Percentiles rank a stretch among this genome's conserved stretches.
Conservation (phyloP, 768 basidiomycete genomes). For the Mycena galericulata region DNA sequence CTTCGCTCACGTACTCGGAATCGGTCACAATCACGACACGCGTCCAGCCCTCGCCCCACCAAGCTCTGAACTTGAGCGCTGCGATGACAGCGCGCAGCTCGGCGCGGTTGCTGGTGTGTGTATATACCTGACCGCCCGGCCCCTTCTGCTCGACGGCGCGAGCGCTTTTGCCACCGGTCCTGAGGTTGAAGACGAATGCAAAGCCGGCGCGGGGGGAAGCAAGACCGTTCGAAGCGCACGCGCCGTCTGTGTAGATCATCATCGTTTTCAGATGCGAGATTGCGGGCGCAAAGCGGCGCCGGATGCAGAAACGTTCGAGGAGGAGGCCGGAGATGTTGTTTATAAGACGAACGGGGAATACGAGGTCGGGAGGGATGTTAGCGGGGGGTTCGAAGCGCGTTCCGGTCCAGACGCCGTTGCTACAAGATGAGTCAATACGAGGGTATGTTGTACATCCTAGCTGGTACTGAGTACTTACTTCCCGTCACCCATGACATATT, state of each 20-base stretch:
- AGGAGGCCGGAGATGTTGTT: background rate
- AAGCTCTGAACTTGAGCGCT: slow-evolving; percentile 38
- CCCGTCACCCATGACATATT: slow-evolving; percentile 15
- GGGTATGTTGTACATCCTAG: background rate
- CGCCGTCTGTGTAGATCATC: slow-evolving; percentile 27
- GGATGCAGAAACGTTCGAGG: slow-evolving; percentile 18
- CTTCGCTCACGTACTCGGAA: slow-evolving; percentile 45
- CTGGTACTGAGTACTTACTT: slow-evolving; percentile 10
- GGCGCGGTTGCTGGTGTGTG: slow-evolving; percentile 49
- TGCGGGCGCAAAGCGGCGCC: slow-evolving; percentile 15
- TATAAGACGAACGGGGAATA: slow-evolving; percentile 6
- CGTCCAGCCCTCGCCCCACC: slow-evolving; percentile 44
- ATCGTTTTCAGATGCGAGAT: slow-evolving; percentile 17
- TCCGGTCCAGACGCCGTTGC: slow-evolving; percentile 26
- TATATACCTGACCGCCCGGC: slow-evolving; percentile 6
- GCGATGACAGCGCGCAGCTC: slow-evolving; percentile 46
- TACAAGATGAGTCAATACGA: background rate
- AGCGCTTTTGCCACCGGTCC: background rate
- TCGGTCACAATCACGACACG: slow-evolving; percentile 47
- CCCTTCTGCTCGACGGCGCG: slow-evolving; percentile 16
- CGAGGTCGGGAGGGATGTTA: slow-evolving; percentile 2
- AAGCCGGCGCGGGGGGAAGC: slow-evolving; percentile 12
- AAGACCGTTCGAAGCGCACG: slow-evolving; percentile 17
- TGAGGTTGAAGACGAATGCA: slow-evolving; percentile 21
- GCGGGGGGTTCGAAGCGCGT: slow-evolving; percentile 17